These are phyloP conservation scores for Pittosporum tobira DNA, from an alignment of 129 eudicot species.

Conservation along the genomic window DNA sequence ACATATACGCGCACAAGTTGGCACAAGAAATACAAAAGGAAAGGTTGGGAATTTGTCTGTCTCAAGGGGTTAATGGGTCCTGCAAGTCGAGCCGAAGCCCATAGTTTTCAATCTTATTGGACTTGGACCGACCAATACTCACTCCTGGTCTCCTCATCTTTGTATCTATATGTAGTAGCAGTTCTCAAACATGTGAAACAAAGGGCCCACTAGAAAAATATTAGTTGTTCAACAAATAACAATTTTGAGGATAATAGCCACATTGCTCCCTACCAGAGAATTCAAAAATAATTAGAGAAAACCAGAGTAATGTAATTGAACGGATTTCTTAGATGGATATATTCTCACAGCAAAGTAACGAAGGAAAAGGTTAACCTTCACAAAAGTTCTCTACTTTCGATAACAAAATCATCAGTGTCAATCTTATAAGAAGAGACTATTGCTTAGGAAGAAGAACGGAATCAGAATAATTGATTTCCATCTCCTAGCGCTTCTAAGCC, in stretches of 20 bases:
- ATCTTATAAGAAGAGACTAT: not conserved
- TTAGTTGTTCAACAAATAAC: too few relatives aligned
- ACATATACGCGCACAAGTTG: not conserved
- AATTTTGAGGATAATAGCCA: too few relatives aligned
- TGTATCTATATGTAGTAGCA: not conserved
- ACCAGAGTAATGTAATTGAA: not conserved
- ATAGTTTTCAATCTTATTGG: slow-evolving; percentile 7
- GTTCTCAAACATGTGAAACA: slow-evolving; percentile 10
- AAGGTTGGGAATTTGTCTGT: not conserved
- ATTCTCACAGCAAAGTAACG: not conserved
- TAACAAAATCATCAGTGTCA: not conserved
- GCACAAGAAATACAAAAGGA: not conserved
- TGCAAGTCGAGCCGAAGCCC: slow-evolving; percentile 12
- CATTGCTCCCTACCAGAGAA: too few relatives aligned
- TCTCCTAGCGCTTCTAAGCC: slow-evolving; percentile 14
- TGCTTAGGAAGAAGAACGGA: not conserved
- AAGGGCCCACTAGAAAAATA: slow-evolving; percentile 4
- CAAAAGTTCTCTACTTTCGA: not conserved
- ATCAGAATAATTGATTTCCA: not conserved
- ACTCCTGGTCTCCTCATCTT: not conserved
- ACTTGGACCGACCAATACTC: not conserved
- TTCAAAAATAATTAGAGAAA: too few relatives aligned
- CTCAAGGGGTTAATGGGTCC: not conserved
- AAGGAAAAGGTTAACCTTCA: not conserved
- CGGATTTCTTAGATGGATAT: too few relatives aligned